Conservation (phyloP, 441 rosid genomes). For the Corymbia calophylla region DNA sequence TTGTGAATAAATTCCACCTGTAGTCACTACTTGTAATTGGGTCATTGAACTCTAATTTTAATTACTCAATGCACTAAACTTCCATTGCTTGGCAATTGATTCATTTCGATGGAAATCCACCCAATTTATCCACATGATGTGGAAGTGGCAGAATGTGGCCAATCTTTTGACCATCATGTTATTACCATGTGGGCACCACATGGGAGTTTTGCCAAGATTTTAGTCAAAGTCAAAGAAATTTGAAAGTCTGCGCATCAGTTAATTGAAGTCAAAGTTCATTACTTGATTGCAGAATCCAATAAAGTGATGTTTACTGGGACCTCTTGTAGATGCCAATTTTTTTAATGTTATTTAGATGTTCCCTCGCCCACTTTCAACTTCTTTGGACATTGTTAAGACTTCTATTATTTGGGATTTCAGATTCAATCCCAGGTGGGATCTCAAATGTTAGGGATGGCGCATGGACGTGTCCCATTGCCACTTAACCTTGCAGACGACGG, state of each 20-base stretch:
- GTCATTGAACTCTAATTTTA: neutral
- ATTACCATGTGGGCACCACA: neutral
- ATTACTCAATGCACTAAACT: neutral
- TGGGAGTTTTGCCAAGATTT: neutral
- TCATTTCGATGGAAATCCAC: neutral
- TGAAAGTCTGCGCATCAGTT: neutral
- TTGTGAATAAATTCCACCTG: neutral
- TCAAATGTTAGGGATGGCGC: constrained; percentile 21
- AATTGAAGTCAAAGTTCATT: neutral
- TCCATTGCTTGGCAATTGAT: neutral
- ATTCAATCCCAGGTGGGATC: constrained; percentile 25
- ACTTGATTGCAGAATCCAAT: neutral
- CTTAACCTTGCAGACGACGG: constrained; percentile 30
- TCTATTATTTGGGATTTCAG: neutral
- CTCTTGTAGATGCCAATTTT: neutral
- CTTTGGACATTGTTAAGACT: neutral
- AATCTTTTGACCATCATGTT: neutral
- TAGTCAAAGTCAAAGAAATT: neutral
- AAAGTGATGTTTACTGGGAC: neutral
- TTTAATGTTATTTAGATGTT: neutral
- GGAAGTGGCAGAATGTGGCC: neutral
- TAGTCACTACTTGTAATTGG: neutral
- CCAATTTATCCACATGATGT: neutral
- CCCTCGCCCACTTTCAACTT: neutral
- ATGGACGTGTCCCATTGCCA: constrained; percentile 30